Evolutionary conservation across 352 stramenopile species (phyloP).

Genomic region (Phytophthora nicotianae): DNA sequence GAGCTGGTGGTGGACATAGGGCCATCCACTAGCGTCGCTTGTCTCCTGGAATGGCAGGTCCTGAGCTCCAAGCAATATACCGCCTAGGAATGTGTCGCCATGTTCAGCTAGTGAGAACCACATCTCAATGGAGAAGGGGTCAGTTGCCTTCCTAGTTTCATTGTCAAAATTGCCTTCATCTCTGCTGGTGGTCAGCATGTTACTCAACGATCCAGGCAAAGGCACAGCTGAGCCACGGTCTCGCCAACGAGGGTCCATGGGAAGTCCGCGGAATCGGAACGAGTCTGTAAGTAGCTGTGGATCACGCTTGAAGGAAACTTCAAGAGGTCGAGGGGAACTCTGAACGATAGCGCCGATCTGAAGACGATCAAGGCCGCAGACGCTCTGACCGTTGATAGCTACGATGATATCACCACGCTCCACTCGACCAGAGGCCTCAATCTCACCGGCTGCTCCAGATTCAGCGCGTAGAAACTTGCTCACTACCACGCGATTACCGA

Average conservation of each 20-base stretch:
- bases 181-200: constrained; percentile 34
- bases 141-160: constrained; percentile 19
- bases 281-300: constrained; percentile 49
- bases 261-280: constrained; percentile 64
- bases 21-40: constrained; percentile 44
- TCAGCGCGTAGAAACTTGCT: constrained; percentile 74
- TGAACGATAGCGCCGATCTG: constrained; percentile 69
- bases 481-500: constrained; percentile 70
- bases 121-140: constrained; percentile 61
- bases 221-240: constrained; percentile 57
- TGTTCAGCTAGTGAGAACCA: constrained; percentile 73
- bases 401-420: constrained; percentile 66
- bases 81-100: constrained; percentile 58
- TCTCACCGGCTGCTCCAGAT: constrained; percentile 64
- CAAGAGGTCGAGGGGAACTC: constrained; percentile 54
- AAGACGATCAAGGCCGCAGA: constrained; percentile 63
- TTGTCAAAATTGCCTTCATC: constrained; percentile 18
- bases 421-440: constrained; percentile 67
- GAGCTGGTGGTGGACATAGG: constrained; percentile 66
- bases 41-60: constrained; percentile 51
- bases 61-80: constrained; percentile 67
- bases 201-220: constrained; percentile 49
- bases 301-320: constrained; percentile 66
- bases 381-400: constrained; percentile 65
- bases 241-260: constrained; percentile 58